phyloP scores from a whole-genome alignment of 495 filamentous ascomycete genomes.

The Aspergillus funiculosus region DNA sequence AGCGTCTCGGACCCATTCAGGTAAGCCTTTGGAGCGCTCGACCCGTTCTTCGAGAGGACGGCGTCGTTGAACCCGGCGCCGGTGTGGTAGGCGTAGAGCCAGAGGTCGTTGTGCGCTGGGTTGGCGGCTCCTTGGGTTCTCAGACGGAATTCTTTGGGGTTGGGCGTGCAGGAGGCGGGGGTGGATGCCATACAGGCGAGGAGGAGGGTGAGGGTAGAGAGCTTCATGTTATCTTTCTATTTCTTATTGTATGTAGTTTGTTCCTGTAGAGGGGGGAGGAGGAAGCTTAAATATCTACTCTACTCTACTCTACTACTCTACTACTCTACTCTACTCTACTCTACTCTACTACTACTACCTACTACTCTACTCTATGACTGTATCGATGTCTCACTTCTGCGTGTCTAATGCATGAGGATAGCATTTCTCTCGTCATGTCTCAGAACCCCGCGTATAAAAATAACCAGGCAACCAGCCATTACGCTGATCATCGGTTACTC shows the following conservation, averaged over 20 bases:
- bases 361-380: no score
- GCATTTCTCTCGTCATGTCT: not conserved
- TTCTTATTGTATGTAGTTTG: no score
- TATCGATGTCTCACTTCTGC: not conserved
- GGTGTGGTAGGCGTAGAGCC: not conserved
- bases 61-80: not conserved
- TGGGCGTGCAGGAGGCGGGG: not conserved
- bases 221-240: not conserved
- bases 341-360: no score
- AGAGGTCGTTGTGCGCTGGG: constrained; percentile 1
- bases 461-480: no score
- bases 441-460: not conserved
- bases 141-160: not conserved
- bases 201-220: not conserved
- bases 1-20: not conserved
- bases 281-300: no score
- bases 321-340: no score
- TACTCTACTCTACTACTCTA: no score
- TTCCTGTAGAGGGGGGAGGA: no score
- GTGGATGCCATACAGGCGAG: not conserved
- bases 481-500: no score
- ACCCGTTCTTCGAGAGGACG: not conserved
- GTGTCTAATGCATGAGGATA: not conserved
- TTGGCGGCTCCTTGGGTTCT: not conserved
- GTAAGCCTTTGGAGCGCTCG: not conserved